These are phyloP conservation scores for Arthrobotrys entomopaga DNA, from an alignment of 2,329 filamentous ascomycete genomes.

Conservation along the genomic window DNA sequence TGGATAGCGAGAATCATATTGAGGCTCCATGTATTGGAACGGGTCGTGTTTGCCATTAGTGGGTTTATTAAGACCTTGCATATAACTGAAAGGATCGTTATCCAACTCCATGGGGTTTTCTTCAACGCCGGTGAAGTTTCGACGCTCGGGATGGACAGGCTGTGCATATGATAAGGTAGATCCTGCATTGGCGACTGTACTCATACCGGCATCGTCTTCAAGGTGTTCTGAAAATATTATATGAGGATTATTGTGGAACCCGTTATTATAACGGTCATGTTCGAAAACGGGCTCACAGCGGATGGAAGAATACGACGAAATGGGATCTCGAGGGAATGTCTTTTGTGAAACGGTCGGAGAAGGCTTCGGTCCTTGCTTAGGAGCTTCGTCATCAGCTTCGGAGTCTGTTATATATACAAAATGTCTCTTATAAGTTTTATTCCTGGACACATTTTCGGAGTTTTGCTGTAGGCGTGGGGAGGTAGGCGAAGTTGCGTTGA, in stretches of 20 bases:
- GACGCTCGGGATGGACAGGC: not conserved
- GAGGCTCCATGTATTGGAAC: too few relatives aligned
- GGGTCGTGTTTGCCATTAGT: too few relatives aligned
- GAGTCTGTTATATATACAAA: not conserved
- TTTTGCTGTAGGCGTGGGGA: not conserved
- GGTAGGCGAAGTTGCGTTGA: not conserved
- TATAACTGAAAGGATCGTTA: too few relatives aligned
- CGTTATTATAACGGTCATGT: not conserved
- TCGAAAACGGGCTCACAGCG: not conserved
- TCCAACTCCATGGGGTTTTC: not conserved
- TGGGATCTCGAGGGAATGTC: not conserved
- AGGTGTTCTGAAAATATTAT: not conserved
- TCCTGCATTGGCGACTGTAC: constrained; percentile 10
- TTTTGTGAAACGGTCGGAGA: not conserved
- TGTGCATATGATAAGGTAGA: constrained; percentile 3
- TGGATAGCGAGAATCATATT: too few relatives aligned
- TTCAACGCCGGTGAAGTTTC: not conserved
- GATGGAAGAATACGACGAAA: not conserved
- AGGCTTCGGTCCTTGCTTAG: not conserved
- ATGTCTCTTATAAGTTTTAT: not conserved
- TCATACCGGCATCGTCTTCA: constrained; percentile 11
- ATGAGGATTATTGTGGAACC: not conserved
- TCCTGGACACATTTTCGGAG: not conserved
- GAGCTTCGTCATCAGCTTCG: not conserved
- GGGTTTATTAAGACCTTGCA: too few relatives aligned